Evolutionary conservation across 2,329 filamentous ascomycete species (phyloP), one percentile per base, ranked within the genome.

Genomic region (Tolypocladium tropicale): DNA sequence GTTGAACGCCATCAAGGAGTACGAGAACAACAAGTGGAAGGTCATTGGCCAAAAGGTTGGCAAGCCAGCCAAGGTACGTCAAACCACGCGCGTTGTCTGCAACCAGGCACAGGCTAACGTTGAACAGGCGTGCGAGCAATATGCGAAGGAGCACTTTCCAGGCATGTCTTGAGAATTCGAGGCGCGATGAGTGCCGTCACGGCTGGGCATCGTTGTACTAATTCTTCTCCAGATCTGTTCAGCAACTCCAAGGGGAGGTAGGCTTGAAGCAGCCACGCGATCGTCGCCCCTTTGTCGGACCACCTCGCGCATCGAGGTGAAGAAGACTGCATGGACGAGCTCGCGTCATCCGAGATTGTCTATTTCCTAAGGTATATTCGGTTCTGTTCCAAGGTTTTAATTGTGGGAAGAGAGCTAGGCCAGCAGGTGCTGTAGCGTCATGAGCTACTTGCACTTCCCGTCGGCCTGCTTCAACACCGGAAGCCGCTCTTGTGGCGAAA

Each of bases 21-120:
- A 97, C 74, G 94, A 99, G 70, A 88, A 90, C 68, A 96, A 95
- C 72, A 97, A 97, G 71, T 99, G 94, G 94, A 97, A 97, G 75
- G 85, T 87, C 30, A 97, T 97, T 68, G 94, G 94, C 37, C 86
- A 90, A 71, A 97, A 97, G 74, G 90, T 99, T 64, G 91, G 92
- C 67, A 99, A 99, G 75, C 94, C 94, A 52, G 94, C 94, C 64
- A 99, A 99, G 85, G 70, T 72, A 70, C 48, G 56, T 43, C 14
- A n/a, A n/a, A 33, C 11, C 28, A 12, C 12, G 18, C 46, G 18
- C 46, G 46, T 2, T 18, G 34, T 53, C 12, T 21, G 32, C 30
- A 16, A 33, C 33, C n/a, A 18, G 21, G 18, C 30, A 6, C 18
- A 28, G 4, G 55, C 57, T 60, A 48, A 61, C 52, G 16, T 49